Evolutionary conservation across 768 basidiomycete genomes (phyloP), one percentile per base, ranked within the genome.

Genomic region (Trametes maxima): DNA sequence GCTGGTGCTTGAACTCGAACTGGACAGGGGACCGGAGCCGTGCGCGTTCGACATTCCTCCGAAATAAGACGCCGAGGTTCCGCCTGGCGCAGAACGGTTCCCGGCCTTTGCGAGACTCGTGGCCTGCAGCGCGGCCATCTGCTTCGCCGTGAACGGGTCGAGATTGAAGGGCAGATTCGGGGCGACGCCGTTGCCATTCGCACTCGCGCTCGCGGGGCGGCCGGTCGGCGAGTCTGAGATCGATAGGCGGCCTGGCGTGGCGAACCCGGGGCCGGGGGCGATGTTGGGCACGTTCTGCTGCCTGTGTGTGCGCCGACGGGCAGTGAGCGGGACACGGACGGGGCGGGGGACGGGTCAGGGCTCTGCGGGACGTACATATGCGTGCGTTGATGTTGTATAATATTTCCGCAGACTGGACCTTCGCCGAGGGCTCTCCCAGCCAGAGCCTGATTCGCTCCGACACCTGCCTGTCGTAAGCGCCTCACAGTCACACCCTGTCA

Each of bases 41-140:
- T 69, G 65, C 57, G 21, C 25, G 73, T 67, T 59, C 67, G 77
- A 64, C 62, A 82, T 82, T 83, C 80, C 83, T 75, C 85, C 84
- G 80, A 87, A 80, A 75, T 81, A 85, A 80, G 86, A 71, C 68
- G 79, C 86, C 82, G 88, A 84, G 74, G 82, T 85, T 84, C 73
- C 65, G 72, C 73, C 66, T 63, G 75, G 62, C 78, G 80, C 70
- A 68, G 68, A 73, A 65, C 82, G 84, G 69, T 82, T 83, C 61
- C 79, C 76, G 65, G 83, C 81, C 75, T 85, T 79, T 70, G 84
- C 82, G 67, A 84, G 80, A 66, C 79, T 85, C 50, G 80, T 87
- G 55, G 82, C 86, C 67, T 80, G 85, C 66, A 92, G 83, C 11
- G 87, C 87, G 33, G 89, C 88, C 84, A 92, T 89, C 76, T 93